A percentile compares a stretch with the other conserved stretches of the same genome.
phyloP scores from a whole-genome alignment of 1,284 basidiomycete genomes.

The Somion occarium region DNA sequence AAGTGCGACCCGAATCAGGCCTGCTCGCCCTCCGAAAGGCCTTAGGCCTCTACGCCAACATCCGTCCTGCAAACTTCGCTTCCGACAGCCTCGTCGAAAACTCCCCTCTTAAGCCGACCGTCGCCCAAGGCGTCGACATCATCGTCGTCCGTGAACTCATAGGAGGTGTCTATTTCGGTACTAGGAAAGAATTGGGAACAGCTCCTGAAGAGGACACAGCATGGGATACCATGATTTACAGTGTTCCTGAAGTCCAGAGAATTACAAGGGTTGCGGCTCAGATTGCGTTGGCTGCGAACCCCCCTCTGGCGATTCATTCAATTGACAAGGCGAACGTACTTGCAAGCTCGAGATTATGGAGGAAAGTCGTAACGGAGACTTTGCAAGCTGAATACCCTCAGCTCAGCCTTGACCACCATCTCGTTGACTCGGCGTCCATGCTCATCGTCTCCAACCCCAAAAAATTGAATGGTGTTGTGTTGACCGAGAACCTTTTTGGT shows the following conservation, averaged over 20 bases:
- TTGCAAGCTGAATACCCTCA: slow-evolving; percentile 84
- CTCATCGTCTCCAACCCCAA: slow-evolving; percentile 88
- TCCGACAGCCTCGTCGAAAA: slow-evolving; percentile 85
- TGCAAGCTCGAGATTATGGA: slow-evolving; percentile 92
- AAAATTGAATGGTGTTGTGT: slow-evolving; percentile 93
- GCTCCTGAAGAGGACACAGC: slow-evolving; percentile 62
- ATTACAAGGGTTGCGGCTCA: slow-evolving; percentile 96
- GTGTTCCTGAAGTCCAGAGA: slow-evolving; percentile 85
- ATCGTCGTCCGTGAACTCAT: slow-evolving; percentile 96
- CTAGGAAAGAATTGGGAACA: slow-evolving; percentile 83
- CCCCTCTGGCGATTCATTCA: slow-evolving; percentile 87
- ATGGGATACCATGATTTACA: slow-evolving; percentile 93
- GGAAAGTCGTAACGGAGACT: slow-evolving; percentile 85
- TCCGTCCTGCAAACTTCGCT: slow-evolving; percentile 94
- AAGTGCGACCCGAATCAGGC: slow-evolving; percentile 94
- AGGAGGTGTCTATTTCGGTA: slow-evolving; percentile 91
- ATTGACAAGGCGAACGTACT: slow-evolving; percentile 99
- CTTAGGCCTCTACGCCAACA: slow-evolving; percentile 97
- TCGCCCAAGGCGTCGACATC: slow-evolving; percentile 86
- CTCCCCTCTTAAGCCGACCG: slow-evolving; percentile 89
- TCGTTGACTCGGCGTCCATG: slow-evolving; percentile 98
- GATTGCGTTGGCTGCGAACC: slow-evolving; percentile 81
- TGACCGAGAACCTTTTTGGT: slow-evolving; percentile 95
- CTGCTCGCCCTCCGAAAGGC: slow-evolving; percentile 91
- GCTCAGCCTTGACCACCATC: slow-evolving; percentile 80